Evolutionary conservation across 768 basidiomycete genomes (phyloP).

Genomic region (Xerocomellus amylosporus): DNA sequence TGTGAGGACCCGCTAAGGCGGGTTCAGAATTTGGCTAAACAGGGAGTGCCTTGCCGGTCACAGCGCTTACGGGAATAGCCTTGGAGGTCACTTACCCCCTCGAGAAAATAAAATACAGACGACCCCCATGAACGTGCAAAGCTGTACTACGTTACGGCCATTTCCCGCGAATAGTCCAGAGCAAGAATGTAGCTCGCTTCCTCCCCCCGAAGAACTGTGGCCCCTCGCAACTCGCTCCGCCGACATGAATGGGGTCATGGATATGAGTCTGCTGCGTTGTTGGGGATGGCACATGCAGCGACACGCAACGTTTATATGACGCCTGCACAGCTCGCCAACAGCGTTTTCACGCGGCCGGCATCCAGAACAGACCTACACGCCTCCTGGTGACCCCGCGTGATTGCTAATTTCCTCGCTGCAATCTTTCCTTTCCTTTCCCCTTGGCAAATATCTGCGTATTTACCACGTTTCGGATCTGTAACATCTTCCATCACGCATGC

Average conservation of each 20-base stretch:
- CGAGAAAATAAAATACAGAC: slow-evolving; percentile 5
- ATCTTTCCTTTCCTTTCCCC: slow-evolving; percentile 6
- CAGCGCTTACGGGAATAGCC: slow-evolving; percentile 32
- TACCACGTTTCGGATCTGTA: slow-evolving; percentile 20
- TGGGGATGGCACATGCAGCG: neutral
- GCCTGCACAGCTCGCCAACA: slow-evolving; percentile 18
- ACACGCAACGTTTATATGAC: slow-evolving; percentile 12
- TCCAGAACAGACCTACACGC: neutral
- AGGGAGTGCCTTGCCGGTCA: slow-evolving; percentile 37
- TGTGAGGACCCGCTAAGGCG: slow-evolving; percentile 31
- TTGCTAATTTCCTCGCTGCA: slow-evolving; percentile 6
- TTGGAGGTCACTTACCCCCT: neutral
- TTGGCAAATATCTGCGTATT: slow-evolving; percentile 3
- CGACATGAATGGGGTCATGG: neutral
- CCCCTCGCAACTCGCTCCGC: neutral
- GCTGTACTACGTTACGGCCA: too few relatives aligned
- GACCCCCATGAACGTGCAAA: neutral
- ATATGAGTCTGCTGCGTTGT: neutral
- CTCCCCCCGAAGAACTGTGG: too few relatives aligned
- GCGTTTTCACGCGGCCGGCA: slow-evolving; percentile 23
- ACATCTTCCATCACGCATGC: neutral
- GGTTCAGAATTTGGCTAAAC: slow-evolving; percentile 35
- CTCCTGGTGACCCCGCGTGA: neutral
- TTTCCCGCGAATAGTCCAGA: too few relatives aligned
- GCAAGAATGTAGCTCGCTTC: too few relatives aligned